These are phyloP conservation scores for Monosporascus sp. DNA, from an alignment of 2,329 filamentous ascomycete genomes.

Conservation along the genomic window DNA sequence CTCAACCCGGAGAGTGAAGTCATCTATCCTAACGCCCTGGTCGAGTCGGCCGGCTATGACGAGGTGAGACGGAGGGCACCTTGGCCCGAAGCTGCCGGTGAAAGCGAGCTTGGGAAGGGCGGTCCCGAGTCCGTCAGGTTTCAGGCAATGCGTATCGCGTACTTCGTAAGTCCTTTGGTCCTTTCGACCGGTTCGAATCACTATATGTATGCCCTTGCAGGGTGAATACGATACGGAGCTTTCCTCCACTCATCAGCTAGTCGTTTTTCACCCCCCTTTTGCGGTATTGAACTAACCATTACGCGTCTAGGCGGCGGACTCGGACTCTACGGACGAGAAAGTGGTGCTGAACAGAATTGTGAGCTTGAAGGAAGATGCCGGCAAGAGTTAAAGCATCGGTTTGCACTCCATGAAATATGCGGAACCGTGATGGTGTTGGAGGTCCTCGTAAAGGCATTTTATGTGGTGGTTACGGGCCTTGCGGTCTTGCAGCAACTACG, in stretches of 20 bases:
- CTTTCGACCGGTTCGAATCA: background rate
- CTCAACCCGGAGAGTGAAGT: conserved; percentile 81
- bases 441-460: too few species aligned
- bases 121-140: conserved; percentile 77
- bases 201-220: too few species aligned
- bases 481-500: background rate
- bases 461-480: too few species aligned
- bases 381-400: conserved; percentile 42
- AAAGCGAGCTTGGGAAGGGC: conserved; percentile 54
- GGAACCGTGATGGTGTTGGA: too few species aligned
- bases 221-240: too few species aligned
- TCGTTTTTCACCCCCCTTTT: background rate
- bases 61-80: conserved; percentile 69
- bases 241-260: too few species aligned
- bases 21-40: conserved; percentile 69
- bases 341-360: conserved; percentile 89
- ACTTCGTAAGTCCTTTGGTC: conserved; percentile 53
- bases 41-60: conserved; percentile 71
- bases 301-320: conserved; percentile 59
- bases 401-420: too few species aligned
- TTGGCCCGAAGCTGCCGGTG: conserved; percentile 75
- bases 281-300: conserved; percentile 7
- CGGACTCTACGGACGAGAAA: conserved; percentile 71
- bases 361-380: conserved; percentile 80
- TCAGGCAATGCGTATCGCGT: conserved; percentile 84